Evolutionary conservation across 1,284 basidiomycete genomes (phyloP).

Genomic region (Boletus mariae): DNA sequence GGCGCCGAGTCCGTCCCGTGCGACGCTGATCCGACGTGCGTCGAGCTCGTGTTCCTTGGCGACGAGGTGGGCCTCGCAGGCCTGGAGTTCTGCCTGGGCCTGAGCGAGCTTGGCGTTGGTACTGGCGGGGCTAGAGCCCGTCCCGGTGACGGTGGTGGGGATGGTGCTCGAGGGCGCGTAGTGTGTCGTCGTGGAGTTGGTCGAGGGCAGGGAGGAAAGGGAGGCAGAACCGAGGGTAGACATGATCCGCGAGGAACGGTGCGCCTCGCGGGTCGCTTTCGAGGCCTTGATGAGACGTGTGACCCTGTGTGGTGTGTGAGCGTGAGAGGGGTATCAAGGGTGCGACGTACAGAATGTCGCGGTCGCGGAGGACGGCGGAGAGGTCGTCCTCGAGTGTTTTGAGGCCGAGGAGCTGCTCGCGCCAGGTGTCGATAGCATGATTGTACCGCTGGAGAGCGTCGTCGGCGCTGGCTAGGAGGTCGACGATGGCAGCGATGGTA

Average conservation of each 20-base stretch:
- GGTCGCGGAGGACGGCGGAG: conserved; percentile 60
- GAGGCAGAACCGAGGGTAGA: conserved; percentile 33
- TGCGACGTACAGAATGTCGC: conserved; percentile 69
- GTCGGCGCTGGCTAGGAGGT: conserved; percentile 57
- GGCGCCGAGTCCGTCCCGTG: conserved; percentile 57
- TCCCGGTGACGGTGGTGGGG: conserved; percentile 19
- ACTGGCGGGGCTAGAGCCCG: conserved; percentile 17
- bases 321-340: background rate
- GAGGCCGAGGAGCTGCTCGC: conserved; percentile 44
- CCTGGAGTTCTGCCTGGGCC: conserved; percentile 72
- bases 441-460: conserved; percentile 63
- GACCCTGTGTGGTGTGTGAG: conserved; percentile 42
- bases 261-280: conserved; percentile 50
- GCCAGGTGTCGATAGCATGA: conserved; percentile 59
- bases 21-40: conserved; percentile 44
- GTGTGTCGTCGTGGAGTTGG: conserved; percentile 18
- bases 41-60: conserved; percentile 63
- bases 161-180: background rate
- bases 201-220: conserved; percentile 34
- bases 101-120: conserved; percentile 51
- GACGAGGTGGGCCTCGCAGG: conserved; percentile 70
- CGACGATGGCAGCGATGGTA: conserved; percentile 57
- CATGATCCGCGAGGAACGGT: conserved; percentile 24
- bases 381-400: conserved; percentile 68
- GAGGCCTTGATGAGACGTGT: conserved; percentile 74